phyloP scores from a whole-genome alignment of 768 basidiomycete genomes.

The Hysterangium stoloniferum region DNA sequence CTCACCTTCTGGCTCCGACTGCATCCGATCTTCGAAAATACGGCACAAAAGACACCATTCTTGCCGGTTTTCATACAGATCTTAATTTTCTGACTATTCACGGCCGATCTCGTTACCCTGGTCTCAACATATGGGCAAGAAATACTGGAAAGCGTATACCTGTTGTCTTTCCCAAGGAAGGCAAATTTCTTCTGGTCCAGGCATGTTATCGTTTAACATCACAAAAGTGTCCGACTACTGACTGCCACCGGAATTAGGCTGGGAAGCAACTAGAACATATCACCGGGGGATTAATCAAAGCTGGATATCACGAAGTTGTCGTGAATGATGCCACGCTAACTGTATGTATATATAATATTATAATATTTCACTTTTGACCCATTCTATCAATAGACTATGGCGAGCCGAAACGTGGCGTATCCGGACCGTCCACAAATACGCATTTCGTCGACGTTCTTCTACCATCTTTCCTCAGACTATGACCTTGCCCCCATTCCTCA shows the following conservation, averaged over 20 bases:
- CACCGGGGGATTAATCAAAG: slow-evolving; percentile 77
- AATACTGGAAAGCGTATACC: slow-evolving; percentile 87
- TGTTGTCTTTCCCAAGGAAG: slow-evolving; percentile 77
- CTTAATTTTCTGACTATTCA: slow-evolving; percentile 92
- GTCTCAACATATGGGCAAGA: slow-evolving; percentile 90
- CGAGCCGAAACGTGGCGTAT: slow-evolving; percentile 44
- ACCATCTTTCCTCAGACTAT: slow-evolving; percentile 84
- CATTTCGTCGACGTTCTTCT: slow-evolving; percentile 97
- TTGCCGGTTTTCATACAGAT: slow-evolving; percentile 92
- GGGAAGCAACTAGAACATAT: slow-evolving; percentile 93
- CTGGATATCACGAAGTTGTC: slow-evolving; percentile 92
- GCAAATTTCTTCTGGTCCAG: slow-evolving; percentile 80
- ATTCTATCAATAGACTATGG: slow-evolving; percentile 43
- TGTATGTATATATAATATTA: slow-evolving; percentile 32
- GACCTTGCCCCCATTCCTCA: slow-evolving; percentile 60
- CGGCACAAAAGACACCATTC: slow-evolving; percentile 69
- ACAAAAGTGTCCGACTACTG: not conserved
- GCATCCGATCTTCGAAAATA: slow-evolving; percentile 85
- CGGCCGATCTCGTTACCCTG: slow-evolving; percentile 79
- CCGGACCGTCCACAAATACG: slow-evolving; percentile 83
- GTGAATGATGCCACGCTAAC: slow-evolving; percentile 74
- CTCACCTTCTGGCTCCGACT: slow-evolving; percentile 88
- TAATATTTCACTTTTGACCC: not conserved
- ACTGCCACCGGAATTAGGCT: slow-evolving; percentile 31
- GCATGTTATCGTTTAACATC: not conserved